Evolutionary conservation across 202 grass and related monocot genomes (phyloP).

Genomic region (Zizania palustris): DNA sequence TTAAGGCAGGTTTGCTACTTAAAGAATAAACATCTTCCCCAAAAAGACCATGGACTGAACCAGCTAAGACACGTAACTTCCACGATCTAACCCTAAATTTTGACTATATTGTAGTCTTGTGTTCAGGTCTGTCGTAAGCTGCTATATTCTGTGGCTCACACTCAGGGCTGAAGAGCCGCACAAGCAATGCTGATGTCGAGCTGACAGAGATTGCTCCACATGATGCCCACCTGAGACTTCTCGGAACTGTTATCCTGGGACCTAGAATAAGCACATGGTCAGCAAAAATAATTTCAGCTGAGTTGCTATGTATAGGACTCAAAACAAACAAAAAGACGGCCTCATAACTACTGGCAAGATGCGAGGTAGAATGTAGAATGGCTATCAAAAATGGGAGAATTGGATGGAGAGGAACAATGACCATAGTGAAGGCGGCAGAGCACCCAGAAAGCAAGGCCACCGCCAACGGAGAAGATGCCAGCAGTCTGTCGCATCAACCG

Average conservation of each 20-base stretch:
- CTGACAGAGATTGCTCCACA: constrained; percentile 66
- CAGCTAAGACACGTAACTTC: not conserved
- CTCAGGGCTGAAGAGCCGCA: constrained; percentile 84
- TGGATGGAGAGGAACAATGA: constrained; percentile 24
- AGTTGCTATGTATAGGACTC: no score
- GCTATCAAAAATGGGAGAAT: not conserved
- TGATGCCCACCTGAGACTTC: constrained; percentile 83
- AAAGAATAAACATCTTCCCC: not conserved
- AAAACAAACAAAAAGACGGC: no score
- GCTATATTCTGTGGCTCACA: constrained; percentile 91
- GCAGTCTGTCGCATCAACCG: constrained; percentile 75
- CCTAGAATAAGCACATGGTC: constrained; percentile 34
- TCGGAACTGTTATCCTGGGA: constrained; percentile 71
- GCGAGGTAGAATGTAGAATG: not conserved
- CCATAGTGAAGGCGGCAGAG: constrained; percentile 90
- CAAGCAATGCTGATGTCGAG: constrained; percentile 57
- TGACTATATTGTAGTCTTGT: constrained; percentile 23
- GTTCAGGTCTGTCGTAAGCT: constrained; percentile 60
- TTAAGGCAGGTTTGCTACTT: not conserved
- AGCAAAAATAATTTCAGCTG: not conserved
- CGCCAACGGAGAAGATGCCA: constrained; percentile 78
- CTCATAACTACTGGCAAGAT: not conserved
- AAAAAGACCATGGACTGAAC: not conserved
- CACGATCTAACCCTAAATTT: not conserved
- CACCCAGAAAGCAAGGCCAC: constrained; percentile 70